Evolutionary conservation across 2,329 filamentous ascomycete genomes (phyloP).

Genomic region (Aspergillus sp.): DNA sequence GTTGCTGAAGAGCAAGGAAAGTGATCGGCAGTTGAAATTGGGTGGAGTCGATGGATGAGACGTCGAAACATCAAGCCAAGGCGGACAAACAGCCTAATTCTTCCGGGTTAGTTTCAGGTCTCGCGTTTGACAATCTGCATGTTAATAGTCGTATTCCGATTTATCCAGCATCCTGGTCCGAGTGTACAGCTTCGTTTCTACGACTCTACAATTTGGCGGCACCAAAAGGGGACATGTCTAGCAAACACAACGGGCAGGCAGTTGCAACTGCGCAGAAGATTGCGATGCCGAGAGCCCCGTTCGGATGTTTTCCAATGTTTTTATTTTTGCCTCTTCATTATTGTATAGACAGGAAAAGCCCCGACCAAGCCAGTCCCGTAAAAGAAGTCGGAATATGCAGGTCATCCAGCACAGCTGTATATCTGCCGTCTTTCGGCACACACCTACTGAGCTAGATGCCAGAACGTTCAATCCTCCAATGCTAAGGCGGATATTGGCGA

Average conservation of each 20-base stretch:
- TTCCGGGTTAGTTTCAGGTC: neutral
- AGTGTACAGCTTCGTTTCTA: neutral
- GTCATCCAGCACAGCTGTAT: constrained; percentile 27
- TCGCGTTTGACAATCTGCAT: neutral
- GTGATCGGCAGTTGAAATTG: constrained; percentile 1
- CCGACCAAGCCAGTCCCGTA: constrained; percentile 28
- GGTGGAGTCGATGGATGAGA: neutral
- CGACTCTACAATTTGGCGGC: neutral
- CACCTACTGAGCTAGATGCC: constrained; percentile 27
- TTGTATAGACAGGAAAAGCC: constrained; percentile 31
- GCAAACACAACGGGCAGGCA: neutral
- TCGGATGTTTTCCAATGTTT: constrained; percentile 38
- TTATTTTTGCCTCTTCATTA: constrained; percentile 31
- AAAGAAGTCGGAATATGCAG: constrained; percentile 31
- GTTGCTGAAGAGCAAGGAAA: neutral
- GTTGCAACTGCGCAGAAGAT: neutral
- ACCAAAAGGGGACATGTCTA: neutral
- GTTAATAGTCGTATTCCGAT: too few relatives aligned
- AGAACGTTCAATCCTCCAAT: constrained; percentile 20
- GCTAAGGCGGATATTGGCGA: constrained; percentile 8
- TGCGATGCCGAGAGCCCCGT: neutral
- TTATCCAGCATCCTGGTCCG: neutral
- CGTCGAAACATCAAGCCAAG: neutral
- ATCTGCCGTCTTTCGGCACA: constrained; percentile 16
- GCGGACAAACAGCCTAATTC: neutral